Percentiles rank a stretch among this genome's conserved stretches.
phyloP scores from a whole-genome alignment of 2,329 filamentous ascomycete genomes.

The Chalaropsis ovoidea region DNA sequence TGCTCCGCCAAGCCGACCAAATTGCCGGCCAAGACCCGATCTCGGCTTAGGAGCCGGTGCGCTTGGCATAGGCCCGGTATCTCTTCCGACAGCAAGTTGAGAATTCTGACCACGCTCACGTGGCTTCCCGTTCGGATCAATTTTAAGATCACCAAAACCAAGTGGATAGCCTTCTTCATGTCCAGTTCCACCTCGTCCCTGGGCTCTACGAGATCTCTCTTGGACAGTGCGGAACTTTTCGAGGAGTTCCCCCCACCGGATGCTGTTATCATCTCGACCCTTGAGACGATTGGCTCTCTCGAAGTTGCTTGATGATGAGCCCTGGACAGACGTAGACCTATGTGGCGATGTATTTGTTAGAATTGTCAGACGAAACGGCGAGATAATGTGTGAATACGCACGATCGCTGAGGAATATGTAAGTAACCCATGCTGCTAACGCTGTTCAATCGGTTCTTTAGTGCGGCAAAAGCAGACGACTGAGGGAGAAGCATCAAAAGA shows the following conservation, averaged over 20 bases:
- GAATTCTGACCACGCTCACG: conserved; percentile 38
- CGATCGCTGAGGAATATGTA: conserved; percentile 72
- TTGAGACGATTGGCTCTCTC: conserved; percentile 70
- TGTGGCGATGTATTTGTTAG: neutral
- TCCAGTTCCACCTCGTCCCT: conserved; percentile 47
- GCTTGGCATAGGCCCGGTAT: conserved; percentile 36
- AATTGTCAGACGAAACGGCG: neutral
- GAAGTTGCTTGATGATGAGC: conserved; percentile 54
- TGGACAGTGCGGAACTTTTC: conserved; percentile 92
- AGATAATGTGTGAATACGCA: conserved; percentile 40
- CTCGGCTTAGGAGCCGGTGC: conserved; percentile 44
- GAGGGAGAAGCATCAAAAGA: conserved; percentile 92
- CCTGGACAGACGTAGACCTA: conserved; percentile 37
- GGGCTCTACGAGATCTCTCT: conserved; percentile 66
- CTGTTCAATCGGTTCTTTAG: conserved; percentile 94
- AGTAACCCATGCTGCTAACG: conserved; percentile 90
- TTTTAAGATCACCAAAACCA: conserved; percentile 37
- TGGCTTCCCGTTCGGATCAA: conserved; percentile 35
- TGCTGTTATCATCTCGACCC: conserved; percentile 68
- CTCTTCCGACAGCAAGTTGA: conserved; percentile 42
- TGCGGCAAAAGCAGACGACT: conserved; percentile 92
- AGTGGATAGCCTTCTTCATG: conserved; percentile 41
- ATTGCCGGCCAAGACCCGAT: conserved; percentile 55
- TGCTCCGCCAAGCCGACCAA: conserved; percentile 61
- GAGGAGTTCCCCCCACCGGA: conserved; percentile 84